Evolutionary conservation across 768 basidiomycete genomes (phyloP), one percentile per base, ranked within the genome.

Genomic region (Hebeloma cylindrosporum): DNA sequence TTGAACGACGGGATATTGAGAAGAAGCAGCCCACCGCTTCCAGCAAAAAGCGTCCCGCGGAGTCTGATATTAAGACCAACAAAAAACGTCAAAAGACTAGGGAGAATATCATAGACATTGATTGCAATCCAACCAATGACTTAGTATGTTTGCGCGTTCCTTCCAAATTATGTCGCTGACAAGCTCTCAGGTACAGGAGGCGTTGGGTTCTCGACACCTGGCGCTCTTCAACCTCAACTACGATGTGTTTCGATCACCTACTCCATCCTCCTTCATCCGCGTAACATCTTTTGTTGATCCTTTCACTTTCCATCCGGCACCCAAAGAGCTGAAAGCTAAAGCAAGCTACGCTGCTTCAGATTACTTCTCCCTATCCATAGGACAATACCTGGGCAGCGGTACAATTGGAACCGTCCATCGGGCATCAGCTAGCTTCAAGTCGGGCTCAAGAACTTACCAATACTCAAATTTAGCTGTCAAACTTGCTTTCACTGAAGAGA

Each of bases 361-460:
- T 23, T 43, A 33, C 22, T 21, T 16, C 18, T 20, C 16, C 8
- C 35, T 45, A 10, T 2, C 38, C 2, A n/a, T 28, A 3, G n/a
- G 31, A 3, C 40, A 50, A 39, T 40, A 40, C n/a, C 16, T 45
- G 2, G 45, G 52, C 28, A 18, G 43, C 11, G 52, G 52, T 11
- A 45, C 48, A 14, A 40, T 46, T 10, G 52, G 48, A 8, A 23
- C 47, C 30, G 48, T 36, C 25, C 44, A 53, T 43, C 48, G 43
- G 3, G 48, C 25, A 29, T 26, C 18, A 3, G 26, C 47, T 3
- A 27, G 26, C 16, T 18, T 47, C 14, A 26, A 21, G 10, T 20
- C 43, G 39, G 34, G 17, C 5, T 48, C 40, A 41, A 27, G 26
- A 6, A 2, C 11, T 45, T 13, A 28, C 29, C 5, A 22, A 22